phyloP scores from a whole-genome alignment of 2,329 filamentous ascomycete species.

The Aspergillus arachidicola region DNA sequence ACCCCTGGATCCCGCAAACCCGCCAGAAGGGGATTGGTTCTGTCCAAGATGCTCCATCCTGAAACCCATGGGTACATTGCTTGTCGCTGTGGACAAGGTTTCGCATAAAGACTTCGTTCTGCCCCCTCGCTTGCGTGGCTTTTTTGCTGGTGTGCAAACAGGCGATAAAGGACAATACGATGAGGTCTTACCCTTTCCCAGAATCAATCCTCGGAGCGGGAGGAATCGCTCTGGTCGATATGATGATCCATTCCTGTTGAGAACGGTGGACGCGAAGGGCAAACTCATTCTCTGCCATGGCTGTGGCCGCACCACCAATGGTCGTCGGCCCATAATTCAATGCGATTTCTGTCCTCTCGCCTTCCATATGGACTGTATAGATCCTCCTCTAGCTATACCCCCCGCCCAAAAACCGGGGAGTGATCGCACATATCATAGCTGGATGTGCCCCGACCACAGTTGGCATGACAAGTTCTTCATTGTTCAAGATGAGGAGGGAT shows the following conservation, averaged over 20 bases:
- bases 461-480: slow-evolving; percentile 66
- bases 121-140: slow-evolving; percentile 69
- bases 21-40: slow-evolving; percentile 77
- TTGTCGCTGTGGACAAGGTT: slow-evolving; percentile 66
- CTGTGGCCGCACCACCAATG: slow-evolving; percentile 68
- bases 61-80: slow-evolving; percentile 64
- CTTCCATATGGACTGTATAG: slow-evolving; percentile 92
- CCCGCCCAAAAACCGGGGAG: slow-evolving; percentile 58
- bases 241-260: slow-evolving; percentile 43
- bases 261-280: slow-evolving; percentile 70
- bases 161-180: slow-evolving; percentile 79
- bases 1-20: slow-evolving; percentile 64
- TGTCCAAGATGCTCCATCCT: slow-evolving; percentile 66
- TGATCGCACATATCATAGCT: slow-evolving; percentile 66
- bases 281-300: slow-evolving; percentile 75
- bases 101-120: slow-evolving; percentile 74
- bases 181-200: slow-evolving; percentile 56
- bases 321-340: slow-evolving; percentile 73
- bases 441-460: slow-evolving; percentile 86
- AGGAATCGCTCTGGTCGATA: slow-evolving; percentile 26
- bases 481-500: slow-evolving; percentile 55
- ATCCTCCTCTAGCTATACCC: slow-evolving; percentile 78
- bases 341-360: slow-evolving; percentile 80
- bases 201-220: slow-evolving; percentile 24
- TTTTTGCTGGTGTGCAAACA: slow-evolving; percentile 78